Conservation (phyloP, 148 eudicot genomes). For the Chenopodium berlandieri region DNA sequence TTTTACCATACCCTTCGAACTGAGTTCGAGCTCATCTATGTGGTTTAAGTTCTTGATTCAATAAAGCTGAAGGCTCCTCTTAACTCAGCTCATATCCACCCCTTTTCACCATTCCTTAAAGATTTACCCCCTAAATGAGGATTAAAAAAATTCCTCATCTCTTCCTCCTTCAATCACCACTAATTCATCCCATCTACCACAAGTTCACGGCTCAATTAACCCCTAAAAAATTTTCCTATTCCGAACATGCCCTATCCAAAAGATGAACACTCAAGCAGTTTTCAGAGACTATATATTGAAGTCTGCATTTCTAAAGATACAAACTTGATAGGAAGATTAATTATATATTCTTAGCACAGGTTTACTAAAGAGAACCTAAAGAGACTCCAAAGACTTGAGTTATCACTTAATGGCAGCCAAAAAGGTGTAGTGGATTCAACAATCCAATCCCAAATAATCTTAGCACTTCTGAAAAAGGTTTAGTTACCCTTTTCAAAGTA, state of each 20-base stretch:
- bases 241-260: background rate
- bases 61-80: background rate
- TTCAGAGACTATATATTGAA: background rate
- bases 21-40: background rate
- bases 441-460: background rate
- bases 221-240: background rate
- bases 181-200: background rate
- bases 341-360: background rate
- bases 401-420: background rate
- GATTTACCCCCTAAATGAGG: background rate
- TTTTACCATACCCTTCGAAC: no score
- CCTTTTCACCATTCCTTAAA: background rate
- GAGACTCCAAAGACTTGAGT: background rate
- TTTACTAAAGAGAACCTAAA: background rate
- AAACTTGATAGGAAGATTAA: background rate
- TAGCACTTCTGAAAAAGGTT: background rate
- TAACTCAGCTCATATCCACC: background rate
- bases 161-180: background rate
- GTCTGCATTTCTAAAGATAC: background rate
- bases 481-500: background rate
- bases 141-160: background rate
- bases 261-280: background rate
- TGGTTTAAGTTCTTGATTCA: background rate
- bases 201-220: background rate
- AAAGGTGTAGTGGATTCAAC: background rate